Base-by-base conservation (phyloP, 1,139 yeast genomes). In the Debaryomyces udenii region DNA sequence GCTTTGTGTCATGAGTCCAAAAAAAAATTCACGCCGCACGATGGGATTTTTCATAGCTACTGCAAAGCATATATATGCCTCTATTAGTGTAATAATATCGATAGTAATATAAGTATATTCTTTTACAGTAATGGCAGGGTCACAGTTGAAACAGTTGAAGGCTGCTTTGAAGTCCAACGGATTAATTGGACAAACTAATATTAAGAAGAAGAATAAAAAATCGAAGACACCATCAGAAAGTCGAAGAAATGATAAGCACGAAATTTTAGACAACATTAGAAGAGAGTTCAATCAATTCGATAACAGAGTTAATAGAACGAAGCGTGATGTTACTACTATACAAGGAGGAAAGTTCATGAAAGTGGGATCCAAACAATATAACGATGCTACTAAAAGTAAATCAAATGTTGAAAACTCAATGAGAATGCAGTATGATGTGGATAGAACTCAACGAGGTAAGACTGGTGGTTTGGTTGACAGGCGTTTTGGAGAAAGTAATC, bases 261-360 rank as follows among this genome's bases (percentile, higher is more conserved):
- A 74, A 45, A 71, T 79, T 9, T 62, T 93, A 17, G 61, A 68
- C 14, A 75, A 75, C 43, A 86, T 93, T 48, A 76, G 98, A 55
- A 80, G 78, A 41, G 84, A 89, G 52, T 91, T 91, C 70, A 91
- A 89, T 62, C 94, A 94, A 18, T 94, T 93, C 63, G 99, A 91
- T 56, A 74, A 81, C 36, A 85, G 87, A 53, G 72, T 81, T 35
- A 84, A 84, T 46, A 74, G 86, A 49, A 78, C 79, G 40, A 91
- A 91, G 60, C 74, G 80, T 48, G 83, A 80, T 48, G 86, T 81
- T 38, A 74, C 81, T 11, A 73, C 76, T 16, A 70, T 76, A 18
- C 62, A 73, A 38, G 80, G 81, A 0, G 78, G 83, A 10, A 71
- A 76, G 42, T 71, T 74, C 43, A 78, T 76, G 9, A 77, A 74